A percentile compares a stretch with the other conserved stretches of the same genome.
Conservation (phyloP, 352 stramenopile species). For the Pseudoperonospora humuli region DNA sequence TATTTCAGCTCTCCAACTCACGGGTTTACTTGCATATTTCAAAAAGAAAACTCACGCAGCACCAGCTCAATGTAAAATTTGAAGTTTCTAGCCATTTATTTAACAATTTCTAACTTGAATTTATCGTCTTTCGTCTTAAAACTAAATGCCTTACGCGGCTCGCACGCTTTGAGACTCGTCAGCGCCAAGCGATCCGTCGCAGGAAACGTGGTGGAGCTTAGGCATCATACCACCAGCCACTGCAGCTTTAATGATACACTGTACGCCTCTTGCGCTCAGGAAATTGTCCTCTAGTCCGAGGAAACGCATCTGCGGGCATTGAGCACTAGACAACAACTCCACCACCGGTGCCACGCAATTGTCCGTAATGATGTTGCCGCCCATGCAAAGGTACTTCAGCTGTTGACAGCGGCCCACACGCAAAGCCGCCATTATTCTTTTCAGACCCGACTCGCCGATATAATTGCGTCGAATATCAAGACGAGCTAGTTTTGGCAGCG, state of each 20-base stretch:
- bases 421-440: slow-evolving; percentile 61
- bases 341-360: slow-evolving; percentile 67
- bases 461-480: slow-evolving; percentile 78
- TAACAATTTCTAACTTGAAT: slow-evolving; percentile 27
- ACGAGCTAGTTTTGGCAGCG: slow-evolving; percentile 53
- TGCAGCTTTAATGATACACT: slow-evolving; percentile 69
- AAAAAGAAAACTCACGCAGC: no score
- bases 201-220: slow-evolving; percentile 71
- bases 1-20: no score
- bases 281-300: slow-evolving; percentile 78
- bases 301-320: slow-evolving; percentile 72
- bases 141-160: slow-evolving; percentile 15
- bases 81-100: slow-evolving; percentile 18
- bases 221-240: slow-evolving; percentile 76
- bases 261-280: slow-evolving; percentile 59
- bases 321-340: slow-evolving; percentile 44
- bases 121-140: not conserved
- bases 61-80: slow-evolving; percentile 7
- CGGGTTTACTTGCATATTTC: no score
- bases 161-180: slow-evolving; percentile 19
- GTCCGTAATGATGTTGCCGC: slow-evolving; percentile 81
- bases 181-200: slow-evolving; percentile 26
- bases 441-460: slow-evolving; percentile 68
- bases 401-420: slow-evolving; percentile 36
- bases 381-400: slow-evolving; percentile 81